Base-by-base conservation (phyloP, 2,329 filamentous ascomycete genomes). In the Septoria petroselini region DNA sequence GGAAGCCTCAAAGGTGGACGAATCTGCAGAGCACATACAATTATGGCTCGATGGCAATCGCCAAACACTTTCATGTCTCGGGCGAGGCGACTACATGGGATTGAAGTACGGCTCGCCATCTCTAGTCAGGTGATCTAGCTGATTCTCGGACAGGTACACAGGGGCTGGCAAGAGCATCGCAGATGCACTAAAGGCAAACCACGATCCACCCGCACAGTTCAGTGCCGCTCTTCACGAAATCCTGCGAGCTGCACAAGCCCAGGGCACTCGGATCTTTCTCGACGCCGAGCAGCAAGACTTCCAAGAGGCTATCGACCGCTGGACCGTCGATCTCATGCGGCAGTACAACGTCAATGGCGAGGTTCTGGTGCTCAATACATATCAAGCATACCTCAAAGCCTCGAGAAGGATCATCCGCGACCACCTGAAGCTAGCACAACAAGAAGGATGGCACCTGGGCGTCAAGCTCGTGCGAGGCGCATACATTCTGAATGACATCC, bases 211-310 rank as follows among this genome's bases (percentile, higher is more conserved):
- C 14, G 33, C 23, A 9, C 23, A 47, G 1, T 40, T 47, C 25
- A 40, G 6, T 21, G 43, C 23, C 38, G 72, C 73, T 1, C 73
- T 78, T 58, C 64, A 68, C 31, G 63, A 65, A 23, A 72, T 77
- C 19, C 73, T 73, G 52, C 65, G 72, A 31, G 57, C 70, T 39
- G 72, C 75, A 2, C 65, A 69, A 40, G 64, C 67, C 11, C 70
- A 70, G 42, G 69, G 69, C 9, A 71, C 71, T 41, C 70, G 74
- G 12, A 65, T 80, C 43, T 71, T 76, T 55, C 70, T 80, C 42
- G 78, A 80, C 55, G 76, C 78, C 3, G 77, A 80, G 60, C 76
- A 80, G 57, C 73, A 78, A 58, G 69, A 70, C 4, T 68, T 79
- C 18, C 77, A 81, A 61, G 64, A 64, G 2, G 70, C 72, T 2